Percentiles rank a stretch among this genome's conserved stretches.
Conservation (phyloP, 169 alveolate species). For the Plasmodium chabaudi region DNA sequence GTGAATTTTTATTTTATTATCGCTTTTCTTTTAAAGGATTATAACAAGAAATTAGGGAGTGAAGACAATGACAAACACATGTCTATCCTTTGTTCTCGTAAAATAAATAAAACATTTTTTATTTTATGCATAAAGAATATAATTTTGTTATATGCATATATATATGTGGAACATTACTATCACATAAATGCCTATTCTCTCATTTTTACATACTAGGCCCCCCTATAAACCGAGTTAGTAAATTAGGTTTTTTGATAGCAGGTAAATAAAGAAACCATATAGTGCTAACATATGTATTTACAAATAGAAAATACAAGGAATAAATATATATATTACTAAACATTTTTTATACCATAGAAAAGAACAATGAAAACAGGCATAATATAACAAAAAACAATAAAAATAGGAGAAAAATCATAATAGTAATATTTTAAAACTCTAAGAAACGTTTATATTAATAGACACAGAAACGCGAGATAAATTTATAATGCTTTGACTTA, state of each 20-base stretch:
- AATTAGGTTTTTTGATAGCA: slow-evolving; percentile 51
- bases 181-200: background rate
- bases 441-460: background rate
- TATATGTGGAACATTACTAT: too few relatives aligned
- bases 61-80: background rate
- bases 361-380: background rate
- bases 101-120: background rate
- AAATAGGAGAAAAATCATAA: background rate
- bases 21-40: background rate
- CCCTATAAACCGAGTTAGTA: slow-evolving; percentile 34
- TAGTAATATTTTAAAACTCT: slow-evolving; percentile 7
- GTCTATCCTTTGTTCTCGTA: slow-evolving; percentile 3
- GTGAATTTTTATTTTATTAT: background rate
- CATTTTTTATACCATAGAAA: background rate
- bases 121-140: background rate
- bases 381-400: background rate
- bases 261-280: slow-evolving; percentile 25
- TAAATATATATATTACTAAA: too few relatives aligned
- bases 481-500: background rate
- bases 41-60: background rate
- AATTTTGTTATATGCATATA: background rate
- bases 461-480: background rate
- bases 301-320: too few relatives aligned
- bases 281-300: too few relatives aligned
- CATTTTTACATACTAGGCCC: slow-evolving; percentile 21